Conservation (phyloP, 768 basidiomycete species). For the Lactarius evosmus region DNA sequence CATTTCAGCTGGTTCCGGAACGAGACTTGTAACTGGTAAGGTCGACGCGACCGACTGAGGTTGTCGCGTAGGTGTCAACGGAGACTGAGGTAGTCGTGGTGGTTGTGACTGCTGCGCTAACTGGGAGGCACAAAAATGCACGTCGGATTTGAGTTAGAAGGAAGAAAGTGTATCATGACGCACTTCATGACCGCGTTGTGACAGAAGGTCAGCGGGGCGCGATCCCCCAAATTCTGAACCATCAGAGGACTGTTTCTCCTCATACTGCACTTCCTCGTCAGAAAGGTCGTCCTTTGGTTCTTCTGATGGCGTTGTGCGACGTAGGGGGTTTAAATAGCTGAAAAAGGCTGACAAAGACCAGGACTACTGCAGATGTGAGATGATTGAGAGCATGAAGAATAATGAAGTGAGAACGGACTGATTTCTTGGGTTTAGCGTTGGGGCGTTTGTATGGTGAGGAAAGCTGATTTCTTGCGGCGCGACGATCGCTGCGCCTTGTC, state of each 20-base stretch:
- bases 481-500: constrained; percentile 43
- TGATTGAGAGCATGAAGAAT: constrained; percentile 14
- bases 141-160: not conserved
- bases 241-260: constrained; percentile 16
- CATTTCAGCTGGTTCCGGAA: constrained; percentile 22
- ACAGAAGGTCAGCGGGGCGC: constrained; percentile 26
- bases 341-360: constrained; percentile 56
- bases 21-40: not conserved
- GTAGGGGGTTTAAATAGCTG: constrained; percentile 50
- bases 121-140: not conserved
- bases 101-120: constrained; percentile 10
- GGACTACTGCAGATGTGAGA: constrained; percentile 33
- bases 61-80: constrained; percentile 14
- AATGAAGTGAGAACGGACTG: constrained; percentile 38
- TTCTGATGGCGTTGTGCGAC: constrained; percentile 29
- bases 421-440: constrained; percentile 41
- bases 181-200: constrained; percentile 25
- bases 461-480: constrained; percentile 25
- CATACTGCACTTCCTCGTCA: constrained; percentile 11
- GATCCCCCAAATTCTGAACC: constrained; percentile 9
- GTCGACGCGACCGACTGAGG: not conserved
- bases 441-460: constrained; percentile 59
- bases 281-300: constrained; percentile 22
- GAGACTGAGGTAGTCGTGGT: constrained; percentile 11
- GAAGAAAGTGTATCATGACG: constrained; percentile 4